These are phyloP conservation scores for Avena atlantica DNA, from an alignment of 176 grass and related monocot species.

Conservation along the genomic window DNA sequence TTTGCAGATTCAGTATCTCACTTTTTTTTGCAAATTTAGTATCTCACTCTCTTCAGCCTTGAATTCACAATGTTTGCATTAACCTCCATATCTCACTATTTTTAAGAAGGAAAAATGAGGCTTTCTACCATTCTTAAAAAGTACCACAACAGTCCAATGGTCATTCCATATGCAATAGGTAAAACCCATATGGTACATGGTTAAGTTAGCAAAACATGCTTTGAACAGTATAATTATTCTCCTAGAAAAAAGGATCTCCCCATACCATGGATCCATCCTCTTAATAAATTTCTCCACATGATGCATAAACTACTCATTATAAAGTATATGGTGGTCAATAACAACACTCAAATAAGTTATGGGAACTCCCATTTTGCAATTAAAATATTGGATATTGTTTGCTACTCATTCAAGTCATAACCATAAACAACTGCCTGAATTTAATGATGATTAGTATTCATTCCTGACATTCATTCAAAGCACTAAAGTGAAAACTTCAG, in stretches of 20 bases:
- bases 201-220: background rate
- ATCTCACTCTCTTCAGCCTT: background rate
- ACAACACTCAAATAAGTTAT: background rate
- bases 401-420: background rate
- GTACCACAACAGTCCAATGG: background rate
- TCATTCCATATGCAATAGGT: background rate
- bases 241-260: background rate
- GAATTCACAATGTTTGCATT: background rate
- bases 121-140: background rate
- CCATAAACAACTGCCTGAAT: background rate
- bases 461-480: background rate
- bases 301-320: background rate
- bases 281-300: background rate
- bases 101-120: background rate
- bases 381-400: background rate
- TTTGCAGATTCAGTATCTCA: background rate
- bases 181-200: background rate
- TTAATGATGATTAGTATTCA: background rate
- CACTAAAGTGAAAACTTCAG: background rate
- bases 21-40: background rate
- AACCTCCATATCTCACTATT: background rate
- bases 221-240: background rate
- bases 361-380: background rate
- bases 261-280: background rate
- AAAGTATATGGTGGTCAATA: background rate